Conservation (phyloP, 441 rosid genomes). For the Pelargonium australe region DNA sequence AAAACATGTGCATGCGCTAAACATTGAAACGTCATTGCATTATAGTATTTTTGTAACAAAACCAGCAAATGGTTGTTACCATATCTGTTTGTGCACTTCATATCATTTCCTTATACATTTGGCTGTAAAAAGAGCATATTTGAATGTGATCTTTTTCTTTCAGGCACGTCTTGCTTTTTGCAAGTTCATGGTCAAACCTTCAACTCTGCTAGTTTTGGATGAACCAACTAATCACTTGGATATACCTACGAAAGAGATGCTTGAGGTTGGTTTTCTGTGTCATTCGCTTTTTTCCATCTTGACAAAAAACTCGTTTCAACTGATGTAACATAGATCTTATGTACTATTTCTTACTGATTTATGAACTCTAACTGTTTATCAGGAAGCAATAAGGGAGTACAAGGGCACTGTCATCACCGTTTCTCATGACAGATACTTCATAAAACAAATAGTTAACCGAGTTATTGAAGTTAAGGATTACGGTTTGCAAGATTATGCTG, state of each 20-base stretch:
- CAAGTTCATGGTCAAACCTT: conserved; percentile 94
- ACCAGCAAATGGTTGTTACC: too few species aligned
- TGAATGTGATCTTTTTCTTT: conserved; percentile 11
- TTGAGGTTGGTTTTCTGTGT: conserved; percentile 53
- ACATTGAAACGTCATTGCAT: too few species aligned
- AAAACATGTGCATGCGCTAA: too few species aligned
- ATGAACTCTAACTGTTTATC: conserved; percentile 18
- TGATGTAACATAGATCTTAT: background rate
- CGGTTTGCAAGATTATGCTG: conserved; percentile 66
- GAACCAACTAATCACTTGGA: conserved; percentile 96
- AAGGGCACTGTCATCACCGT: conserved; percentile 76
- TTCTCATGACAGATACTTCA: conserved; percentile 86
- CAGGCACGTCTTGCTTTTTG: conserved; percentile 95
- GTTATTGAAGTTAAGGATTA: conserved; percentile 71
- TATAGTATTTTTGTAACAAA: too few species aligned
- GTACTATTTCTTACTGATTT: conserved; percentile 9
- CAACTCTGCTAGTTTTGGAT: conserved; percentile 72
- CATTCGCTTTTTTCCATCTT: background rate
- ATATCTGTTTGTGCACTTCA: background rate
- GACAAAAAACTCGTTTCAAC: background rate
- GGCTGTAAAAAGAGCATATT: background rate
- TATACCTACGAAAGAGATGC: conserved; percentile 97
- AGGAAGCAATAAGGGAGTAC: conserved; percentile 92
- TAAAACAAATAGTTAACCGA: conserved; percentile 91
- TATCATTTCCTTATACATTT: background rate